Evolutionary conservation across 805 yeast species (phyloP), one percentile per base, ranked within the genome.

Genomic region (Metschnikowia similis): DNA sequence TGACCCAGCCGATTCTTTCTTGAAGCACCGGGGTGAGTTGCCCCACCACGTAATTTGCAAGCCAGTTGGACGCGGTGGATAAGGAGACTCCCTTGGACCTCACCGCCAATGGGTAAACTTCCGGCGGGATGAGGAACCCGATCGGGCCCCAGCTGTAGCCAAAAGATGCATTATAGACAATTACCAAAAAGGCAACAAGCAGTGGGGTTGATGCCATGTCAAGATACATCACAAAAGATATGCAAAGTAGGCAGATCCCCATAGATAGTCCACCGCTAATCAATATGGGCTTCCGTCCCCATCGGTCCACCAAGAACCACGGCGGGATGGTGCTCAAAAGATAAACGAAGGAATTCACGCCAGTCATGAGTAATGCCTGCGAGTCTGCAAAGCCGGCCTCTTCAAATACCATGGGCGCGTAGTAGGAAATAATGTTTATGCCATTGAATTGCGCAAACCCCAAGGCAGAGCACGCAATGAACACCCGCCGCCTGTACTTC

Each of bases 371-470:
- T 36, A 74, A 60, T 1, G 77, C 77, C 46, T 67, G 64, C 35
- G 73, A 63, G 52, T 72, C 67, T 52, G 63, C 71, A 59, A 72
- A 73, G 8, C 78, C 78, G 1, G 78, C 78, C 31, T 69, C 64
- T 50, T 73, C 75, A 55, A 77, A 80, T 43, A 81, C 79, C 59
- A 78, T 70, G 4, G 83, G 82, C 0, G 85, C 83, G 55, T 81
- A 82, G 59, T 80, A 81, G 0, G 81, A 73, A 37, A 82, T 77
- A 48, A 81, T 71, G 58, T 82, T 82, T 55, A 81, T 81, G 21
- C 86, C 86, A 50, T 74, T 74, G 50, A 74, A 69, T 52, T 74
- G 78, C 16, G 78, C 77, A 62, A 72, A 72, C 9, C 69, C 74
- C 57, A 74, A 59, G 9, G 76, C 73, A 17, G 74, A 68, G 52